A percentile compares a stretch with the other conserved stretches of the same genome.
Evolutionary conservation across 2,329 filamentous ascomycete genomes (phyloP).

Genomic region (Colletotrichum cereale): DNA sequence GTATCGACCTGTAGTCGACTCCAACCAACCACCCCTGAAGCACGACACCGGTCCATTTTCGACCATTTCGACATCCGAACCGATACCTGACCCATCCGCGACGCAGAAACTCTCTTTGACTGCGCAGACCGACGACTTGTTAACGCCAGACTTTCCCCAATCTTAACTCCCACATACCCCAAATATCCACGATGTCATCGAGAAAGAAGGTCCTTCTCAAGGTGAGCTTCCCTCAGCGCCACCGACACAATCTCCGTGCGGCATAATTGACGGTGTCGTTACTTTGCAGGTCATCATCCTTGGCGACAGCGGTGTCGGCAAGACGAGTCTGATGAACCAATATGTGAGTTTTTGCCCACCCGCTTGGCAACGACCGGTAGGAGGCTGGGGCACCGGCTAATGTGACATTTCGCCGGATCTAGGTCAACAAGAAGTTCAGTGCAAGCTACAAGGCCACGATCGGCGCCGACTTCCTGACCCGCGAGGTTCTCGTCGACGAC

Average conservation of each 20-base stretch:
- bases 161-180: neutral
- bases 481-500: conserved; percentile 97
- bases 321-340: conserved; percentile 99
- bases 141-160: conserved; percentile 13
- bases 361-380: conserved; percentile 6
- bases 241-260: conserved; percentile 4
- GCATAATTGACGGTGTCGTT: conserved; percentile 26
- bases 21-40: conserved; percentile 40
- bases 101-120: conserved; percentile 17
- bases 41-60: conserved; percentile 36
- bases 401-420: neutral
- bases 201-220: conserved; percentile 93
- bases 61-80: conserved; percentile 28
- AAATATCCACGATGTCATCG: conserved; percentile 72
- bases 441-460: conserved; percentile 99
- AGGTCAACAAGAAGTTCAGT: conserved; percentile 99
- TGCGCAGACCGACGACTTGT: conserved; percentile 20
- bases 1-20: conserved; percentile 37
- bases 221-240: conserved; percentile 61
- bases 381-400: conserved; percentile 8
- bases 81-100: conserved; percentile 28
- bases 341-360: conserved; percentile 77
- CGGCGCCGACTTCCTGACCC: conserved; percentile 97
- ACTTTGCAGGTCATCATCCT: conserved; percentile 92
- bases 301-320: conserved; percentile 98